Percentiles rank a stretch among this genome's conserved stretches.
phyloP scores from a whole-genome alignment of 2,329 filamentous ascomycete genomes.

The Mollisia scopiformis region DNA sequence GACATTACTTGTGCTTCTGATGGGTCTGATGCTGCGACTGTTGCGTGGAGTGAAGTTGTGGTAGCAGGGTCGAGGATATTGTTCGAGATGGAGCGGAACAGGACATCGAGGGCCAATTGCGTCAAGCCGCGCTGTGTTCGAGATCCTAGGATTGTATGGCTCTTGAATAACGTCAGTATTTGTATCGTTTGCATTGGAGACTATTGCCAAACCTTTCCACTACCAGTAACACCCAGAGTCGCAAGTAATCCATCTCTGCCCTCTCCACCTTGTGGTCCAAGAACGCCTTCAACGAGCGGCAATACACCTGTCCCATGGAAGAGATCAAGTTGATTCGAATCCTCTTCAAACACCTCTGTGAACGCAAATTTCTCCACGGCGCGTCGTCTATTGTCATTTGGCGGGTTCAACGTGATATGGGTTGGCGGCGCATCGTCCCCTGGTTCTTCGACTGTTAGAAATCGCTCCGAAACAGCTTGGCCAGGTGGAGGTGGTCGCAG shows the following conservation, averaged over 20 bases:
- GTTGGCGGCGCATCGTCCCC: constrained; percentile 54
- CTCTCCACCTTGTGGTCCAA: constrained; percentile 72
- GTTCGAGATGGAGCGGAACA: constrained; percentile 79
- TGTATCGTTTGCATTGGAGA: not conserved
- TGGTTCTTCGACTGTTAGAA: constrained; percentile 74
- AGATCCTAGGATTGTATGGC: constrained; percentile 92
- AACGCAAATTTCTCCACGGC: constrained; percentile 95
- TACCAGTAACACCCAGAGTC: constrained; percentile 91
- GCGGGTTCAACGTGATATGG: constrained; percentile 78
- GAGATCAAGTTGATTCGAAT: constrained; percentile 81
- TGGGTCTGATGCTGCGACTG: constrained; percentile 74
- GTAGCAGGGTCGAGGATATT: constrained; percentile 67
- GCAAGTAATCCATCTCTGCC: constrained; percentile 89
- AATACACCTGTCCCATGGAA: constrained; percentile 80
- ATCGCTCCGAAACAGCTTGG: constrained; percentile 59
- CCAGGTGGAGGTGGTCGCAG: constrained; percentile 65
- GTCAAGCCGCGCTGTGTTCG: constrained; percentile 85
- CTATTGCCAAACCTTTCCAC: constrained; percentile 74
- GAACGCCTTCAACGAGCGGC: constrained; percentile 77
- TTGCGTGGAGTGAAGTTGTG: constrained; percentile 67
- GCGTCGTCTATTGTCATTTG: constrained; percentile 79
- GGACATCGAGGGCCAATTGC: constrained; percentile 85
- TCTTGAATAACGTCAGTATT: constrained; percentile 53
- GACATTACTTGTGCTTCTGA: constrained; percentile 80
- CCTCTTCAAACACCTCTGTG: constrained; percentile 89